Conservation (phyloP, 2,329 filamentous ascomycete genomes). For the Colletotrichum sp. region DNA sequence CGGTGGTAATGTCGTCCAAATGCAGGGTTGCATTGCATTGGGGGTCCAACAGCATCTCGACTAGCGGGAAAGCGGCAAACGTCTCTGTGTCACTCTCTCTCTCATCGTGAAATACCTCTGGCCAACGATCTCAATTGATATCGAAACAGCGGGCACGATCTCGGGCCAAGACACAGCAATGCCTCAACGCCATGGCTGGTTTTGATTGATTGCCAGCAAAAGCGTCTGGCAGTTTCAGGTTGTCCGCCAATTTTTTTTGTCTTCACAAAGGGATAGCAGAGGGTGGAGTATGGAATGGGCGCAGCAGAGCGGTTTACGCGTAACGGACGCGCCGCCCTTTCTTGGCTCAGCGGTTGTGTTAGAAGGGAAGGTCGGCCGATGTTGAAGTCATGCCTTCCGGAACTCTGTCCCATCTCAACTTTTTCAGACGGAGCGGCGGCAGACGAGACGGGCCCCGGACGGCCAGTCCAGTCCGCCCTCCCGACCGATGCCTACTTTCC, state of each 20-base stretch:
- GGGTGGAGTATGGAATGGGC: not conserved
- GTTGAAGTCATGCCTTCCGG: not conserved
- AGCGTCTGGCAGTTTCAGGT: not conserved
- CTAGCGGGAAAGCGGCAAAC: not conserved
- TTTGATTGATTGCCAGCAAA: not conserved
- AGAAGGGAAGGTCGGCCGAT: not conserved
- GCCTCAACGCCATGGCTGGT: not conserved
- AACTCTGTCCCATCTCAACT: not conserved
- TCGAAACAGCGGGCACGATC: not conserved
- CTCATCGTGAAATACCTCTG: not conserved
- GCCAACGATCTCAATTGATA: not conserved
- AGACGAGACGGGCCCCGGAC: not conserved
- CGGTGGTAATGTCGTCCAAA: not conserved
- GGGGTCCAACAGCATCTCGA: not conserved
- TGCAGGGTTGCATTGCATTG: not conserved
- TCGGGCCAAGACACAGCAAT: not conserved
- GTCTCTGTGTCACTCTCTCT: not conserved
- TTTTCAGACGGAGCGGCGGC: not conserved
- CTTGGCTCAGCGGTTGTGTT: not conserved
- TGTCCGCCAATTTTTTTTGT: not conserved
- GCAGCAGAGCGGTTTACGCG: not conserved
- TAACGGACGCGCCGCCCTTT: not conserved
- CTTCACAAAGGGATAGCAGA: not conserved
- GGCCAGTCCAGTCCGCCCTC: not conserved
- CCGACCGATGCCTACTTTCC: not conserved